These are phyloP conservation scores for Acacia melanoxylon DNA, from an alignment of 306 rosid genomes.

Conservation along the genomic window DNA sequence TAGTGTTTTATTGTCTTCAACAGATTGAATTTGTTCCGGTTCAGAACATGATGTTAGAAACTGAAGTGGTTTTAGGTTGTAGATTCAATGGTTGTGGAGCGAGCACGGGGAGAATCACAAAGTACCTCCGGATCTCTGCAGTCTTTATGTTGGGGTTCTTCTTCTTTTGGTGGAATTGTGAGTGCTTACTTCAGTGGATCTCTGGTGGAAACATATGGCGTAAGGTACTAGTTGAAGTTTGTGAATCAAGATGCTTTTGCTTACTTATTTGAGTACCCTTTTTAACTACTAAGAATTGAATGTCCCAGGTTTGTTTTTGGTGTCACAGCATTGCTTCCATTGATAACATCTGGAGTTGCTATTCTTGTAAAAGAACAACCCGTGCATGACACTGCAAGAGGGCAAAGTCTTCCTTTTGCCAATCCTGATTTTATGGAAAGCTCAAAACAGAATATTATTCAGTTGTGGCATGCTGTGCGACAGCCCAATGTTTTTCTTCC, in stretches of 20 bases:
- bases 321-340: constrained; percentile 84
- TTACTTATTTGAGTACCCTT: constrained; percentile 13
- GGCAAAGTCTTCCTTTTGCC: constrained; percentile 41
- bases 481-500: constrained; percentile 85
- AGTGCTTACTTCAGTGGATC: constrained; percentile 97
- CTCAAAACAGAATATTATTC: constrained; percentile 66
- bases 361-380: constrained; percentile 89
- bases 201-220: constrained; percentile 80
- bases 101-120: constrained; percentile 99
- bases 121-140: constrained; percentile 97
- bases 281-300: constrained; percentile 18
- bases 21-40: constrained; percentile 20
- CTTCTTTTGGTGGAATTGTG: constrained; percentile 96
- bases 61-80: constrained; percentile 77
- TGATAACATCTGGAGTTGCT: constrained; percentile 90
- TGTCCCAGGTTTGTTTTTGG: constrained; percentile 95
- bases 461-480: constrained; percentile 76
- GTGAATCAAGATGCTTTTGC: constrained; percentile 29
- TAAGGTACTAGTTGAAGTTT: constrained; percentile 57
- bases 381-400: constrained; percentile 44
- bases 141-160: constrained; percentile 98
- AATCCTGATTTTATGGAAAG: constrained; percentile 56
- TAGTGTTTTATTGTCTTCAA: constrained; percentile 21
- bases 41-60: constrained; percentile 36
- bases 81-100: constrained; percentile 99